Percentiles rank a stretch among this genome's conserved stretches.
These are phyloP conservation scores for Zasmidium citrigriseum DNA, from an alignment of 2,329 filamentous ascomycete genomes.

Conservation along the genomic window DNA sequence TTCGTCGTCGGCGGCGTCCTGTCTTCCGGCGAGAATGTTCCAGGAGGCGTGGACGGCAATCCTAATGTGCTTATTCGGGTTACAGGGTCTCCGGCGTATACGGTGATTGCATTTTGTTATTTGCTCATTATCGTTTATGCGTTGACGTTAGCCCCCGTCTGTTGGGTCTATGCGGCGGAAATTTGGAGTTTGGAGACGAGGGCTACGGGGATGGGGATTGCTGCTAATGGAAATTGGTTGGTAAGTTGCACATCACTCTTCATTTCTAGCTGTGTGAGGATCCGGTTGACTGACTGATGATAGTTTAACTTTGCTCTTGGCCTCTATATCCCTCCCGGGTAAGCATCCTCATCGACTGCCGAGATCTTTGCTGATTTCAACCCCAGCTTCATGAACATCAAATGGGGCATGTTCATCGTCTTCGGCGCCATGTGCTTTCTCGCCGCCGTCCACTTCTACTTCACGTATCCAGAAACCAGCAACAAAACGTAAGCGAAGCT, in stretches of 20 bases:
- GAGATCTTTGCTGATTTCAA: no score
- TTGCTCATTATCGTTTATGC: constrained; percentile 65
- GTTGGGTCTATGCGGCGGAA: constrained; percentile 67
- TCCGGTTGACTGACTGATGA: background rate
- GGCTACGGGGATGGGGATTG: constrained; percentile 60
- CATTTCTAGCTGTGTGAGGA: no score
- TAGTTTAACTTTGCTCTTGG: constrained; percentile 61
- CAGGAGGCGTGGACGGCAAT: constrained; percentile 48
- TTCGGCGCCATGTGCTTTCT: constrained; percentile 52
- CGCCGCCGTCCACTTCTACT: constrained; percentile 48
- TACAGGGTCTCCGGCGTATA: constrained; percentile 55
- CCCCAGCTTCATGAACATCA: constrained; percentile 56
- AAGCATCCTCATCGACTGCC: no score
- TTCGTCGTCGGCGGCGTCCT: constrained; percentile 70
- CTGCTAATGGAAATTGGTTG: constrained; percentile 54
- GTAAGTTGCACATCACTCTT: constrained; percentile 11
- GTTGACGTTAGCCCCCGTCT: constrained; percentile 63
- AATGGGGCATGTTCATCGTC: constrained; percentile 55
- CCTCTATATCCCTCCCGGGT: constrained; percentile 57
- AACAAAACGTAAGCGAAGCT: constrained; percentile 40
- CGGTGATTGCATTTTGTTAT: constrained; percentile 67
- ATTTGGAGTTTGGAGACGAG: constrained; percentile 63
- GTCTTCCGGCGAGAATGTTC: constrained; percentile 43
- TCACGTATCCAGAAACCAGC: constrained; percentile 46
- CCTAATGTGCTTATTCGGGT: constrained; percentile 58